phyloP scores from a whole-genome alignment of 2,329 filamentous ascomycete genomes.

The Ophiostoma quercus region DNA sequence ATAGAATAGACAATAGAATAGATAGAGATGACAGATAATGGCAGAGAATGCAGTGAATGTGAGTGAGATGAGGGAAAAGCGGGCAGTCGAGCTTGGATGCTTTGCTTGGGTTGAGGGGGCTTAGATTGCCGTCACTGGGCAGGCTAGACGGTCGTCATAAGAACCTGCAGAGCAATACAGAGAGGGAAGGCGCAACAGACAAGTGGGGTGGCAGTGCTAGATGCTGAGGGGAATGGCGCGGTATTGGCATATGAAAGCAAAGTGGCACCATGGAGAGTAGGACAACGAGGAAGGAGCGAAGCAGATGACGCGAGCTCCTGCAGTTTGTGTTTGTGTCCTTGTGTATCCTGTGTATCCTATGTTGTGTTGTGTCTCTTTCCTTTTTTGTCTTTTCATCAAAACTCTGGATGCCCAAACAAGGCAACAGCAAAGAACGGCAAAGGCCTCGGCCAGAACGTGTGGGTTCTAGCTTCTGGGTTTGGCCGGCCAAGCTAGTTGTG shows the following conservation, averaged over 20 bases:
- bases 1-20: too few relatives aligned
- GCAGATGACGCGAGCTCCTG: not conserved
- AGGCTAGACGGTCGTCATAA: too few relatives aligned
- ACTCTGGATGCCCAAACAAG: too few relatives aligned
- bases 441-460: conserved; percentile 8
- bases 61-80: too few relatives aligned
- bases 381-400: too few relatives aligned
- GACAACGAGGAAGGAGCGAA: not conserved
- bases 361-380: too few relatives aligned
- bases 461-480: not conserved
- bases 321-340: not conserved
- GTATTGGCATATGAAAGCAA: not conserved
- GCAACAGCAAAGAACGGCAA: too few relatives aligned
- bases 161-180: not conserved
- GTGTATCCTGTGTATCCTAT: not conserved
- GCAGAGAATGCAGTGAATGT: too few relatives aligned
- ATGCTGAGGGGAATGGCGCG: conserved; percentile 10
- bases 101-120: too few relatives aligned
- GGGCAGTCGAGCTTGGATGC: too few relatives aligned
- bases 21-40: too few relatives aligned
- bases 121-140: too few relatives aligned
- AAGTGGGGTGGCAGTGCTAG: conserved; percentile 4
- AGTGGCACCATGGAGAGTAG: not conserved
- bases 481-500: not conserved
- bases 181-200: not conserved